These are phyloP conservation scores for Aleurites moluccanus DNA, from an alignment of 441 rosid species.

Conservation along the genomic window DNA sequence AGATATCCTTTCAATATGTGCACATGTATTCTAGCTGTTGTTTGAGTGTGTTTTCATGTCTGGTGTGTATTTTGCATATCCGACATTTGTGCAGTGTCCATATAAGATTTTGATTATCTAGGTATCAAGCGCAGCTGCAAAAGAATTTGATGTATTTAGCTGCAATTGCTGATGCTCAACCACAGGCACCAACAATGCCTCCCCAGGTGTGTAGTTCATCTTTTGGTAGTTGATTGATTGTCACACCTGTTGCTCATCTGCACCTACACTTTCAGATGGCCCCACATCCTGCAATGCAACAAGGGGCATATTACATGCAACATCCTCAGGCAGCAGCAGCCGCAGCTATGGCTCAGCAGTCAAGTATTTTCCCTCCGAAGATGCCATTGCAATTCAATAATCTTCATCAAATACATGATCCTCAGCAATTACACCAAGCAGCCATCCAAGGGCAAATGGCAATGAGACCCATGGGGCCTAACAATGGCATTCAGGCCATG, in stretches of 20 bases:
- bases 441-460: slow-evolving; percentile 88
- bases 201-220: slow-evolving; percentile 59
- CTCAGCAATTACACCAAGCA: slow-evolving; percentile 58
- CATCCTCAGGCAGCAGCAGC: slow-evolving; percentile 79
- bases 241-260: slow-evolving; percentile 17
- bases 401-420: slow-evolving; percentile 78
- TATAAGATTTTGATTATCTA: slow-evolving; percentile 34
- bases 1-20: not conserved
- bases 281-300: slow-evolving; percentile 73
- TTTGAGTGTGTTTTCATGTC: slow-evolving; percentile 1
- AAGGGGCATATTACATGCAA: slow-evolving; percentile 79
- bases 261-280: slow-evolving; percentile 58
- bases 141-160: slow-evolving; percentile 96
- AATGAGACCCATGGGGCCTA: slow-evolving; percentile 61
- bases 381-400: slow-evolving; percentile 69
- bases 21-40: not conserved
- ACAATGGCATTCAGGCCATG: slow-evolving; percentile 68
- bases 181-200: slow-evolving; percentile 78
- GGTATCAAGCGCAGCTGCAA: slow-evolving; percentile 91
- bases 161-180: slow-evolving; percentile 99
- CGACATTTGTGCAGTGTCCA: slow-evolving; percentile 14
- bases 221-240: slow-evolving; percentile 1
- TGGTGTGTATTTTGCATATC: slow-evolving; percentile 7
- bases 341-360: slow-evolving; percentile 62
- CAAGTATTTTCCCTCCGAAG: slow-evolving; percentile 57